Percentiles rank a stretch among this genome's conserved stretches.
Evolutionary conservation across 306 rosid genomes (phyloP).

Genomic region (Prunus salicina): DNA sequence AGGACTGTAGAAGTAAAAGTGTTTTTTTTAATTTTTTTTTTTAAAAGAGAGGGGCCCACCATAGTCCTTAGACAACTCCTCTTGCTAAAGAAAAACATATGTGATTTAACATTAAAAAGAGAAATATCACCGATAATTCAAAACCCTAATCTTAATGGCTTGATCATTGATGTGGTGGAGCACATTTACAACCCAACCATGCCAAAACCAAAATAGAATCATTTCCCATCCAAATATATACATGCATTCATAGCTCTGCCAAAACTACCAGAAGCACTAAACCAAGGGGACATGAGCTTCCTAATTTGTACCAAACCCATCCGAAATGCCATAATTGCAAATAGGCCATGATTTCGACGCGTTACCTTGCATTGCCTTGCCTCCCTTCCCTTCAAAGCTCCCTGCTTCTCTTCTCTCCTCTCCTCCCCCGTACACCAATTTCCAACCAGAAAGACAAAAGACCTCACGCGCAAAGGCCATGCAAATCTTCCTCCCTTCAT

Average conservation of each 20-base stretch:
- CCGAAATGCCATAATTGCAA: conserved; percentile 19
- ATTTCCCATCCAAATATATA: neutral
- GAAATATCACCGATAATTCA: too few relatives aligned
- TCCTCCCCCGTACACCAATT: conserved; percentile 5
- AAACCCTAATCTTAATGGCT: too few relatives aligned
- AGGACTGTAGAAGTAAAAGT: too few relatives aligned
- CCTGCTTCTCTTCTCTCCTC: neutral
- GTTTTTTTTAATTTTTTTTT: too few relatives aligned
- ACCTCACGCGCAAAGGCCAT: conserved; percentile 22
- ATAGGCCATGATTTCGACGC: conserved; percentile 22
- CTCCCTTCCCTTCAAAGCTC: conserved; percentile 34
- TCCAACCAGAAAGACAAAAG: neutral
- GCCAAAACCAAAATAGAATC: neutral
- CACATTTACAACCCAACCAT: neutral
- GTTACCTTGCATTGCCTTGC: conserved; percentile 23
- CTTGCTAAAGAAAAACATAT: too few relatives aligned
- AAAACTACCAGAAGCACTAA: neutral
- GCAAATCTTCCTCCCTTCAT: neutral
- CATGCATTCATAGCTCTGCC: neutral
- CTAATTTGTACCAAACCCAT: conserved; percentile 18
- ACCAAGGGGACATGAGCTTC: neutral
- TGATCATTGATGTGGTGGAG: neutral
- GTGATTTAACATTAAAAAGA: too few relatives aligned
- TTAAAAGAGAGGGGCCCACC: too few relatives aligned
- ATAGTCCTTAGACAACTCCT: too few relatives aligned